Base-by-base conservation (phyloP, 306 rosid species). In the Mucuna pruriens region DNA sequence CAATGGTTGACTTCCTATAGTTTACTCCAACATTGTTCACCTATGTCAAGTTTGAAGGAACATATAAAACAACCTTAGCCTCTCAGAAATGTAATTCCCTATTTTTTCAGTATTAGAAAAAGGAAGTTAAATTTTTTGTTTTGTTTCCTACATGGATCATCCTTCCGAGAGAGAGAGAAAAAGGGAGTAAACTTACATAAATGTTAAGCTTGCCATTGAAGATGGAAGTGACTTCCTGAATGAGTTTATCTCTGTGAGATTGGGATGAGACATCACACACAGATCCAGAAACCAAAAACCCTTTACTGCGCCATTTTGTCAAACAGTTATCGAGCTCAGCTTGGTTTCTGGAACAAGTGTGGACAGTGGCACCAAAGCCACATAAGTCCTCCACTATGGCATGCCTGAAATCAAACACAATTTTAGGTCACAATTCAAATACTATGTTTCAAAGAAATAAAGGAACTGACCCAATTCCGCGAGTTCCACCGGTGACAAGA, bases 401-500 rank as follows among this genome's bases (percentile, higher is more conserved):
- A 79, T 77, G 86, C 75, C 98, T 94, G 80, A 81, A 82, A 54
- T 5, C 6, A 38, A 58, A 68, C 46, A 26, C 10, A 19, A 11
- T 68, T n/a, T n/a, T n/a, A n/a, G n/a, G n/a, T n/a, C n/a, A n/a
- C n/a, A n/a, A n/a, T n/a, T n/a, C n/a, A n/a, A n/a, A n/a, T n/a
- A n/a, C n/a, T n/a, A n/a, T n/a, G n/a, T n/a, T 68, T 44, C 22
- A n/a, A 42, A 5, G 2, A 72, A 61, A 46, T 0, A 20, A 29
- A 55, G 19, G 68, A 52, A 61, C 4, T 45, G 68, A 94, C 98
- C 98, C 98, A 31, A 94, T 91, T 29, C 97, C 97, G 13, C 98
- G 95, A 78, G 98, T 91, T 79, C 97, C 94, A 16, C 98, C 98
- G 46, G 97, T 94, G 81, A 94, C 94, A 13, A 91, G 94, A 46